phyloP scores from a whole-genome alignment of 441 rosid species.

The Viola pubescens region DNA sequence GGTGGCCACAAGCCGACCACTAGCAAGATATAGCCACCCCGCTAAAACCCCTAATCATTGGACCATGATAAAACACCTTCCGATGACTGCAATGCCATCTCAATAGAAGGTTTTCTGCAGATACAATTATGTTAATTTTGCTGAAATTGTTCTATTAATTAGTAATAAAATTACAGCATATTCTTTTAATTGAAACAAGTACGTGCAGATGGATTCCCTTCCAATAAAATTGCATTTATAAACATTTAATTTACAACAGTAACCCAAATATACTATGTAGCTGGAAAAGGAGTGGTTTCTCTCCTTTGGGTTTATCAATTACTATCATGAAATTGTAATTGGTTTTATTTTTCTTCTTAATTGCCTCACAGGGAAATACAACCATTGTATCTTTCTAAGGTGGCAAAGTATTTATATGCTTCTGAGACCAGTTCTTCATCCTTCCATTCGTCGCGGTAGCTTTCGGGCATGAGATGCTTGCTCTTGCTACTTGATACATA shows the following conservation, averaged over 20 bases:
- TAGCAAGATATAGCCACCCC: too few relatives aligned
- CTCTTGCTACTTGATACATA: constrained; percentile 15
- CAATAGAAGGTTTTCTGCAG: too few relatives aligned
- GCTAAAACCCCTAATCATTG: too few relatives aligned
- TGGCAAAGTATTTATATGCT: constrained; percentile 18
- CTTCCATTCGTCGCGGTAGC: constrained; percentile 60
- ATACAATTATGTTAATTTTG: too few relatives aligned
- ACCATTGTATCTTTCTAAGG: not conserved
- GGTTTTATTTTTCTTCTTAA: not conserved
- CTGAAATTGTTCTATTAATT: too few relatives aligned
- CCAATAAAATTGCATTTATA: not conserved
- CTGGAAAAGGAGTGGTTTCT: not conserved
- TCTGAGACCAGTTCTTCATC: constrained; percentile 39
- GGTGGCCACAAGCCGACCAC: too few relatives aligned
- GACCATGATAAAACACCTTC: too few relatives aligned
- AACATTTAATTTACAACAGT: not conserved
- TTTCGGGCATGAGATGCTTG: constrained; percentile 28
- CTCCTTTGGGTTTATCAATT: not conserved
- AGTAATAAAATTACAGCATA: too few relatives aligned
- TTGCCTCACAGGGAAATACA: not conserved
- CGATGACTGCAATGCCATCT: too few relatives aligned
- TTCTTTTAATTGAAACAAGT: too few relatives aligned
- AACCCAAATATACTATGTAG: not conserved
- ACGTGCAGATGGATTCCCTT: too few relatives aligned
- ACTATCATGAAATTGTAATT: not conserved